These are phyloP conservation scores for Vitis labrusca DNA, from an alignment of 164 flowering plant species.

Conservation along the genomic window DNA sequence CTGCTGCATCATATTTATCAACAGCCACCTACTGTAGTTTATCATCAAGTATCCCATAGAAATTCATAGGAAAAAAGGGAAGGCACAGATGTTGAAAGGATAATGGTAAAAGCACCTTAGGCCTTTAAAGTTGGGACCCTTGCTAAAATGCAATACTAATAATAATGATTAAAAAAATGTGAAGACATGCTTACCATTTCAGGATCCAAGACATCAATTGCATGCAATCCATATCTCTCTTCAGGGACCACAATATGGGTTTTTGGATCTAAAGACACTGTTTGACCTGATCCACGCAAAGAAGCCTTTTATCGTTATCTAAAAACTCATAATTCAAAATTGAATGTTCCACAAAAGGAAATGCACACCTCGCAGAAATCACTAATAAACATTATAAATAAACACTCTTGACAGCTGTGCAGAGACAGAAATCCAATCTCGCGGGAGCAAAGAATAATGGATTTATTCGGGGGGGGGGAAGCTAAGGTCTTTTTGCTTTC, in stretches of 20 bases:
- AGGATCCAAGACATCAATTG: constrained; percentile 91
- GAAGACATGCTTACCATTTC: constrained; percentile 61
- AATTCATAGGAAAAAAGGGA: not conserved
- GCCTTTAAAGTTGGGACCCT: not conserved
- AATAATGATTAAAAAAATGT: not conserved
- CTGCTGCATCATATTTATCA: no score
- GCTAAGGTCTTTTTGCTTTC: no score
- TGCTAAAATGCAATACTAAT: not conserved
- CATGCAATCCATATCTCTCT: constrained; percentile 85
- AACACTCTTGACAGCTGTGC: no score
- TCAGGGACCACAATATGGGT: constrained; percentile 71
- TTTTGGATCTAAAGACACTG: constrained; percentile 65
- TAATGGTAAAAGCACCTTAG: constrained; percentile 1
- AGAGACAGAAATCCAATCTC: no score
- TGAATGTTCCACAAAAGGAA: no score
- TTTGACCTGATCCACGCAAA: constrained; percentile 48
- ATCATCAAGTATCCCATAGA: not conserved
- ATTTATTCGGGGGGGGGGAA: no score
- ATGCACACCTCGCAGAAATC: no score
- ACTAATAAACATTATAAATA: no score
- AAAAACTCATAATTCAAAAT: not conserved
- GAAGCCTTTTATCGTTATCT: not conserved
- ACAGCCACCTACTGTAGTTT: not conserved
- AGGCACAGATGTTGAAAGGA: not conserved
- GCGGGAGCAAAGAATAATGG: no score